A percentile compares a stretch with the other conserved stretches of the same genome.
Evolutionary conservation across 352 stramenopile genomes (phyloP).

Genomic region (Blastocystis hominis): DNA sequence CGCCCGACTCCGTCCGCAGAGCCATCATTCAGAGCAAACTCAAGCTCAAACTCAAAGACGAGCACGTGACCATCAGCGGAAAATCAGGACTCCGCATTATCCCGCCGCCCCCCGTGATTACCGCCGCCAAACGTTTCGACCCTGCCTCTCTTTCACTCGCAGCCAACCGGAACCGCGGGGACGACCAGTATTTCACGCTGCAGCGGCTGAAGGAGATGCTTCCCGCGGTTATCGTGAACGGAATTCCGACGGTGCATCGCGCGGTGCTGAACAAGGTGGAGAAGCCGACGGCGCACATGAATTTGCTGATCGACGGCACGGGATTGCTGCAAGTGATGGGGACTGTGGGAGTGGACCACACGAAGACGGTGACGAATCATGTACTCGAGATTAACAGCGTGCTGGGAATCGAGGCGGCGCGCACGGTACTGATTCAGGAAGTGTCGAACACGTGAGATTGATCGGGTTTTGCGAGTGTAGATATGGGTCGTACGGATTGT

Average conservation of each 20-base stretch:
- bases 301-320: constrained; percentile 96
- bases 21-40: constrained; percentile 78
- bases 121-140: not conserved
- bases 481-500: constrained; percentile 95
- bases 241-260: constrained; percentile 88
- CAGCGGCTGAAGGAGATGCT: constrained; percentile 86
- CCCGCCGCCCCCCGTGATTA: constrained; percentile 64
- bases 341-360: constrained; percentile 85
- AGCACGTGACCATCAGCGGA: constrained; percentile 68
- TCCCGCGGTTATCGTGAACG: constrained; percentile 90
- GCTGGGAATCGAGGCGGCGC: constrained; percentile 92
- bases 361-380: constrained; percentile 92
- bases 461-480: not conserved
- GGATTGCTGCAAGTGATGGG: constrained; percentile 93
- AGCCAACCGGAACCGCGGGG: constrained; percentile 65
- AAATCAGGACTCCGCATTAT: constrained; percentile 69
- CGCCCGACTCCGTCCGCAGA: constrained; percentile 75
- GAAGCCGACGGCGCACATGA: constrained; percentile 71
- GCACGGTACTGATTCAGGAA: constrained; percentile 87
- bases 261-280: constrained; percentile 96
- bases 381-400: constrained; percentile 89
- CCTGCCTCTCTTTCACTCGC: constrained; percentile 10
- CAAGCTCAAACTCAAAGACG: constrained; percentile 75
- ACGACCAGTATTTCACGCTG: constrained; percentile 80
- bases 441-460: constrained; percentile 83